phyloP scores from a whole-genome alignment of 371 early-diverging fungal species.

The Nematocida homosporus region DNA sequence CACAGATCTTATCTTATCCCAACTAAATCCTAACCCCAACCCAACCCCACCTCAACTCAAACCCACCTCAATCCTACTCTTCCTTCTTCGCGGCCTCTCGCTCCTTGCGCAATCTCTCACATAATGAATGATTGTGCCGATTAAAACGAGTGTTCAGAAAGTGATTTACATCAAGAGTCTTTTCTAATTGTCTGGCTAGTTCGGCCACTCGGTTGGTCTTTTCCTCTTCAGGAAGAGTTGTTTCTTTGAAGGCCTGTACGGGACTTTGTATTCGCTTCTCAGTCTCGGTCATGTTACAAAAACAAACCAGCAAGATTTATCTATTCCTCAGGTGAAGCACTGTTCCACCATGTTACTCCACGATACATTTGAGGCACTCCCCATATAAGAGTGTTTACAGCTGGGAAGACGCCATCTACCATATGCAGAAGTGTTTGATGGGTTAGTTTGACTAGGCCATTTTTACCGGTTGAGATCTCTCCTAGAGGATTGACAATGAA shows the following conservation, averaged over 20 bases:
- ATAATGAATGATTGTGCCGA: constrained; percentile 39
- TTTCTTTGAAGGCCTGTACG: constrained; percentile 39
- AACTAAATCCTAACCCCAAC: no score
- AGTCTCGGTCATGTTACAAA: constrained; percentile 45
- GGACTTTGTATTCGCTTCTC: constrained; percentile 14
- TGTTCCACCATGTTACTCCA: constrained; percentile 40
- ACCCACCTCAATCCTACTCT: not conserved
- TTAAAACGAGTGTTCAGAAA: constrained; percentile 51
- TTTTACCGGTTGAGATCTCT: constrained; percentile 70
- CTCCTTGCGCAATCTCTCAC: constrained; percentile 22
- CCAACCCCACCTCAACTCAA: no score
- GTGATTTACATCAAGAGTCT: constrained; percentile 30
- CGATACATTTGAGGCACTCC: constrained; percentile 20
- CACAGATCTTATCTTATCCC: not conserved
- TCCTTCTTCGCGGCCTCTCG: constrained; percentile 3
- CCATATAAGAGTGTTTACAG: not conserved
- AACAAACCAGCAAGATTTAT: constrained; percentile 49
- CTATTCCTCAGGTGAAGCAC: not conserved
- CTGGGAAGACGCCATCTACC: constrained; percentile 90
- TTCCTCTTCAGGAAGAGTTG: not conserved
- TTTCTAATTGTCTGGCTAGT: constrained; percentile 30
- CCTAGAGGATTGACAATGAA: constrained; percentile 90
- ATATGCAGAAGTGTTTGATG: constrained; percentile 71
- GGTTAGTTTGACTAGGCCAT: constrained; percentile 49
- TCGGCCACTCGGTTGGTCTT: not conserved